Evolutionary conservation across 2,329 filamentous ascomycete genomes (phyloP).

Genomic region (Colletotrichum tropicicola): DNA sequence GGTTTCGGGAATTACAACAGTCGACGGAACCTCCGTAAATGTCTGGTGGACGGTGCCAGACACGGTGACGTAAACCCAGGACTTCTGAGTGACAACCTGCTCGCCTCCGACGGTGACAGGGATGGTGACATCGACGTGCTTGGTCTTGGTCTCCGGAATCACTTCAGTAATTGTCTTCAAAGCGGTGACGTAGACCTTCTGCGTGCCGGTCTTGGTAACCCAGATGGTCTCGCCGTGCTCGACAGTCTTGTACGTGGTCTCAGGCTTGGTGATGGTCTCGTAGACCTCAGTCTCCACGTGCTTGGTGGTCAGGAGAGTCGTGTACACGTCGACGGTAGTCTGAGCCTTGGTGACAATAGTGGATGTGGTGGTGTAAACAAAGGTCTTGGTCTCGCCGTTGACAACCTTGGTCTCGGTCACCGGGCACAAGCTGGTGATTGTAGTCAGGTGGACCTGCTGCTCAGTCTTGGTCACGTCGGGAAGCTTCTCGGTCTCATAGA

Average conservation of each 20-base stretch:
- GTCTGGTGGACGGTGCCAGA: conserved; percentile 38
- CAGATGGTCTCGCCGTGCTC: conserved; percentile 44
- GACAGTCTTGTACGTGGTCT: conserved; percentile 52
- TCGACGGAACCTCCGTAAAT: conserved; percentile 36
- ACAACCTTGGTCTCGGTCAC: conserved; percentile 52
- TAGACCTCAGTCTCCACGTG: conserved; percentile 47
- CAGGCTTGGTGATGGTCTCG: conserved; percentile 47
- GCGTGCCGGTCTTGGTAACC: conserved; percentile 51
- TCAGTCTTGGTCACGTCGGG: conserved; percentile 46
- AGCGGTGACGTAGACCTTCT: conserved; percentile 46
- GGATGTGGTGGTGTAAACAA: conserved; percentile 49
- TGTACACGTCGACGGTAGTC: conserved; percentile 43
- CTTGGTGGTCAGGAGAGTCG: conserved; percentile 43
- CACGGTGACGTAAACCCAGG: conserved; percentile 39
- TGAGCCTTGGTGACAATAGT: conserved; percentile 42
- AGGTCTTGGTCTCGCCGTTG: conserved; percentile 48
- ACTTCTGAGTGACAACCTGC: conserved; percentile 45
- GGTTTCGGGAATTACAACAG: conserved; percentile 40
- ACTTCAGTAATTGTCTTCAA: conserved; percentile 47
- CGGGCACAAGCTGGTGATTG: conserved; percentile 43
- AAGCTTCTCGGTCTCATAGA: conserved; percentile 43
- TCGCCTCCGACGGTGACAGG: conserved; percentile 41
- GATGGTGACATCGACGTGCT: conserved; percentile 49
- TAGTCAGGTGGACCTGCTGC: conserved; percentile 41
- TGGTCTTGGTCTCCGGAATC: conserved; percentile 50